phyloP scores from a whole-genome alignment of 2,329 filamentous ascomycete genomes.

The Acarospora socialis region DNA sequence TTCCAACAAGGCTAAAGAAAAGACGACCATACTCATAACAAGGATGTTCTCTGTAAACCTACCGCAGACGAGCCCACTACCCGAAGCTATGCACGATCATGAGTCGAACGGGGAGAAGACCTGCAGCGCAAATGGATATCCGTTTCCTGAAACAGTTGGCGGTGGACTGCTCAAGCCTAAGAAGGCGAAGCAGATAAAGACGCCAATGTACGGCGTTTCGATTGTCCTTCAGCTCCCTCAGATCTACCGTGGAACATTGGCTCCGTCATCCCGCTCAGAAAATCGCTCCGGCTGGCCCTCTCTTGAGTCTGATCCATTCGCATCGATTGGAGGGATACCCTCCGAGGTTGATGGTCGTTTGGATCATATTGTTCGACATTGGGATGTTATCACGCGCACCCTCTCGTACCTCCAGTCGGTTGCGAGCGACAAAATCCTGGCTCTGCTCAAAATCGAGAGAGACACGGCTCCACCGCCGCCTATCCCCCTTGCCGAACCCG shows the following conservation, averaged over 20 bases:
- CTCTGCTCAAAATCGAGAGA: slow-evolving; percentile 34
- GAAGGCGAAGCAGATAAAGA: slow-evolving; percentile 38
- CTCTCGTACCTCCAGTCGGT: slow-evolving; percentile 39
- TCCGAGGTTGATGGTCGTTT: slow-evolving; percentile 39
- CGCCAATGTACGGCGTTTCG: slow-evolving; percentile 45
- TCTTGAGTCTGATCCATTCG: slow-evolving; percentile 26
- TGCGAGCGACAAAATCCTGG: slow-evolving; percentile 37
- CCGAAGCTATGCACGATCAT: slow-evolving; percentile 15
- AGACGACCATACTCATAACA: slow-evolving; percentile 42
- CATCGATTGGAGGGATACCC: slow-evolving; percentile 32
- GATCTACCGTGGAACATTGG: too few species aligned
- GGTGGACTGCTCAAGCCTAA: slow-evolving; percentile 21
- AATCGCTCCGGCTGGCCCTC: slow-evolving; percentile 24
- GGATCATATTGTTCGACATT: slow-evolving; percentile 42
- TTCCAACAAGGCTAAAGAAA: slow-evolving; percentile 24
- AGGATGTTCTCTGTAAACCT: slow-evolving; percentile 45
- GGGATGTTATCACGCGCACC: slow-evolving; percentile 44
- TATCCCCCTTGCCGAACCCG: slow-evolving; percentile 24
- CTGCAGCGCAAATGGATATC: slow-evolving; percentile 16
- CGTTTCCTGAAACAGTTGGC: background rate
- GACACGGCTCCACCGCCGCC: slow-evolving; percentile 21
- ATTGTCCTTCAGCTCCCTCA: slow-evolving; percentile 39
- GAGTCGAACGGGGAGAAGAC: slow-evolving; percentile 22
- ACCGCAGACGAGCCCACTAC: slow-evolving; percentile 30
- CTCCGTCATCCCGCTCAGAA: slow-evolving; percentile 29